A percentile compares a stretch with the other conserved stretches of the same genome.
Conservation (phyloP, 148 eudicot species). For the Beta vulgaris region DNA sequence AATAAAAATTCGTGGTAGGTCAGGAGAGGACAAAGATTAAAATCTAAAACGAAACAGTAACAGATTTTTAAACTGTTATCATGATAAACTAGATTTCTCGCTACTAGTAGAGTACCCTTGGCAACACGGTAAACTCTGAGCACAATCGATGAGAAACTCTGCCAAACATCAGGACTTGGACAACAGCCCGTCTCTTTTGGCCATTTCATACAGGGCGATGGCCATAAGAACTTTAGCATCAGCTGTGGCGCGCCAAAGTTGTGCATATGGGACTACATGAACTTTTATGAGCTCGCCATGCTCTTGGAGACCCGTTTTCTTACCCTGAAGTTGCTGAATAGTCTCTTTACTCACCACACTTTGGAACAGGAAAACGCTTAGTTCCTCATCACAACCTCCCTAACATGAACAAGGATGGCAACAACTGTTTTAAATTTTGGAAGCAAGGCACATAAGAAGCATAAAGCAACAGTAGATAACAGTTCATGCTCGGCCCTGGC, state of each 20-base stretch:
- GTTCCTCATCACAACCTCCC: slow-evolving; percentile 97
- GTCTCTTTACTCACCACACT: slow-evolving; percentile 58
- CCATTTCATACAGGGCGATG: slow-evolving; percentile 87
- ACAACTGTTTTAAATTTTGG: neutral
- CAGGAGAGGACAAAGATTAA: no score
- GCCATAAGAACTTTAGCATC: slow-evolving; percentile 91
- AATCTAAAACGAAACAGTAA: no score
- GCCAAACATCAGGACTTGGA: slow-evolving; percentile 13
- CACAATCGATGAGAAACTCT: neutral
- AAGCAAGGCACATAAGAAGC: neutral
- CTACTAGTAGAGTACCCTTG: neutral
- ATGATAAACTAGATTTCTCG: no score
- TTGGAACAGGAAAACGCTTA: slow-evolving; percentile 70
- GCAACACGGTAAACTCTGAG: neutral
- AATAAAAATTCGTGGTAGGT: no score
- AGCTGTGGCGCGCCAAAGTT: slow-evolving; percentile 81
- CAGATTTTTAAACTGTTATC: no score
- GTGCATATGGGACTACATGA: slow-evolving; percentile 68
- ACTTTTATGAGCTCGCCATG: slow-evolving; percentile 86
- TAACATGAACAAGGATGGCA: slow-evolving; percentile 16
- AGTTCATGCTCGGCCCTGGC: no score
- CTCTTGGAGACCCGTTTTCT: slow-evolving; percentile 80
- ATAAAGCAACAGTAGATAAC: neutral
- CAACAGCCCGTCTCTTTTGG: slow-evolving; percentile 66
- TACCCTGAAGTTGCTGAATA: slow-evolving; percentile 69